Percentiles rank a stretch among this genome's conserved stretches.
phyloP scores from a whole-genome alignment of 2,329 filamentous ascomycete genomes.

The Curvularia verruculosa region DNA sequence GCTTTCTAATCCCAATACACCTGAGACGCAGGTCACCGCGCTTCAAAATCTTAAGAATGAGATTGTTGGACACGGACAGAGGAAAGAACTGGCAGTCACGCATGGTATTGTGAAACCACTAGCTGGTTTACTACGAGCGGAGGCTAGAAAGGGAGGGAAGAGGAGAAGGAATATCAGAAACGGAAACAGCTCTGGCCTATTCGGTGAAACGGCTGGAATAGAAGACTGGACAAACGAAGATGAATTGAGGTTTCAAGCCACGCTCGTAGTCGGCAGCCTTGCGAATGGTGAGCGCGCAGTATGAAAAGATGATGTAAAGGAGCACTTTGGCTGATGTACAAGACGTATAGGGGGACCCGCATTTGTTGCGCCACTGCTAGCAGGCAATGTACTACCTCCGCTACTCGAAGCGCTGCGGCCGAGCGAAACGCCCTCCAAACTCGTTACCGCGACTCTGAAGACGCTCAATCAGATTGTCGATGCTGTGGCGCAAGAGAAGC shows the following conservation, averaged over 20 bases:
- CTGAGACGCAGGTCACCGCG: constrained; percentile 56
- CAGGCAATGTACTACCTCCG: constrained; percentile 69
- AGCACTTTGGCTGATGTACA: constrained; percentile 25
- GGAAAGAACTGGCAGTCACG: constrained; percentile 79
- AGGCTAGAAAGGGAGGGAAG: constrained; percentile 54
- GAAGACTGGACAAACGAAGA: constrained; percentile 65
- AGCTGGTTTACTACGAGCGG: constrained; percentile 57
- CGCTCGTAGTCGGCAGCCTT: constrained; percentile 83
- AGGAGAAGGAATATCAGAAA: constrained; percentile 55
- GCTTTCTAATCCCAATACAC: constrained; percentile 46
- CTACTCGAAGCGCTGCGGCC: constrained; percentile 74
- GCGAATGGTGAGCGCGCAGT: constrained; percentile 69
- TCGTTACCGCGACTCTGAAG: constrained; percentile 75
- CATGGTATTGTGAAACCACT: constrained; percentile 71
- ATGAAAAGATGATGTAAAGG: not conserved
- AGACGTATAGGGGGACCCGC: constrained; percentile 70
- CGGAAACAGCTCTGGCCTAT: constrained; percentile 18
- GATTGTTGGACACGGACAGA: constrained; percentile 83
- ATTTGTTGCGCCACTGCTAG: constrained; percentile 76
- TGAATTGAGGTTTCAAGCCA: constrained; percentile 74
- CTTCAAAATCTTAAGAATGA: constrained; percentile 84
- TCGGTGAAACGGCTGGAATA: constrained; percentile 11
- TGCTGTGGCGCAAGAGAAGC: constrained; percentile 63
- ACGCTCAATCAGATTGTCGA: constrained; percentile 74
- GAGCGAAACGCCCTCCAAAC: constrained; percentile 65